Conservation (phyloP, 2,329 filamentous ascomycete genomes). For the Ophiocordyceps camponoti-rufipedis region DNA sequence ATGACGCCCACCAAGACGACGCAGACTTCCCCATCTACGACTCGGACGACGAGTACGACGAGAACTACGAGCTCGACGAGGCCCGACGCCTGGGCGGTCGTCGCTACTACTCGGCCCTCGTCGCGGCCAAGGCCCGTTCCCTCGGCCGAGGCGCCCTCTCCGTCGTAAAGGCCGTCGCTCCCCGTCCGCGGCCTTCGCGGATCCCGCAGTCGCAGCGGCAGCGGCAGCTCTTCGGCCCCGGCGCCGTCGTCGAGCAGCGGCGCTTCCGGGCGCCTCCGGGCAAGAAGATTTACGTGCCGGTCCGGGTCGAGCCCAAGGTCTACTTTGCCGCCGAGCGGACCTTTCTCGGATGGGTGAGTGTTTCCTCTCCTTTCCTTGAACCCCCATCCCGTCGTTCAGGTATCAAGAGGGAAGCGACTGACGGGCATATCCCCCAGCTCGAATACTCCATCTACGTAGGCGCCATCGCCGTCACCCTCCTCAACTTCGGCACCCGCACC, state of each 20-base stretch:
- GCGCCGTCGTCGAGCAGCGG: slow-evolving; percentile 37
- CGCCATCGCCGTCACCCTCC: slow-evolving; percentile 64
- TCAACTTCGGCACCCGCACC: slow-evolving; percentile 56
- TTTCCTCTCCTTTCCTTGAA: not conserved
- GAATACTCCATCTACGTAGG: slow-evolving; percentile 93
- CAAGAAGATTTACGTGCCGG: slow-evolving; percentile 88
- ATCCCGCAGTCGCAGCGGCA: slow-evolving; percentile 39
- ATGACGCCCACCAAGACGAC: slow-evolving; percentile 17
- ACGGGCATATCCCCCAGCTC: slow-evolving; percentile 32
- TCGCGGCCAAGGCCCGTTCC: slow-evolving; percentile 23
- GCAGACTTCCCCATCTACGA: slow-evolving; percentile 82
- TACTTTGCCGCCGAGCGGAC: slow-evolving; percentile 94
- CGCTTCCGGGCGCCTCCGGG: slow-evolving; percentile 58
- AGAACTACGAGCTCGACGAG: slow-evolving; percentile 58
- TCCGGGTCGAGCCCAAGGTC: slow-evolving; percentile 93
- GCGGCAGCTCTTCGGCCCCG: slow-evolving; percentile 32
- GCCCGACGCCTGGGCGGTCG: slow-evolving; percentile 60
- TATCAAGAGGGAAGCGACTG: not conserved
- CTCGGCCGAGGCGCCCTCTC: slow-evolving; percentile 23
- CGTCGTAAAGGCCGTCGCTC: slow-evolving; percentile 31
- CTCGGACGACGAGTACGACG: slow-evolving; percentile 60
- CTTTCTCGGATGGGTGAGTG: slow-evolving; percentile 74
- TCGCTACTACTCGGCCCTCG: slow-evolving; percentile 49
- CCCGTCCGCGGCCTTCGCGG: slow-evolving; percentile 33
- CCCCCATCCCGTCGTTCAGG: not conserved